Percentiles rank a stretch among this genome's conserved stretches.
Evolutionary conservation across 441 rosid genomes (phyloP).

Genomic region (Flueggea neowawraea): DNA sequence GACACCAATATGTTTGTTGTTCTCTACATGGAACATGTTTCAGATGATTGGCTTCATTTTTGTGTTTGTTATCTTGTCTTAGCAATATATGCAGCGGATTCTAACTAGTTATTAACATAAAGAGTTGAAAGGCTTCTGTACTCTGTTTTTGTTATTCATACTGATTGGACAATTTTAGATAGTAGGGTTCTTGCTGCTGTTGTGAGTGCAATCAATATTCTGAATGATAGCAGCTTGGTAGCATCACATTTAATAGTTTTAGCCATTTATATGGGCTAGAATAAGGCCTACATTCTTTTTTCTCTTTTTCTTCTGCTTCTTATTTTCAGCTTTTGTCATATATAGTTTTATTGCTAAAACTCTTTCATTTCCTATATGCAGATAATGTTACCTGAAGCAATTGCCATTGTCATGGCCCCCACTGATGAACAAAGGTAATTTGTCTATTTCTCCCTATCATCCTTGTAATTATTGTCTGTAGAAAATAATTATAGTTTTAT

Average conservation of each 20-base stretch:
- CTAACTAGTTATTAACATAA: neutral
- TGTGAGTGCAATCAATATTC: too few relatives aligned
- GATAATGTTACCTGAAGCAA: constrained; percentile 97
- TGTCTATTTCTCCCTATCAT: constrained; percentile 11
- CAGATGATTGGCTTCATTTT: neutral
- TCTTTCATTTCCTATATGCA: constrained; percentile 19
- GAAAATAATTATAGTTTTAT: too few relatives aligned
- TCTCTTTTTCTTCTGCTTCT: too few relatives aligned
- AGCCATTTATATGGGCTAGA: too few relatives aligned
- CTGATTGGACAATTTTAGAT: too few relatives aligned
- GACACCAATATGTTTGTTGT: constrained; percentile 1
- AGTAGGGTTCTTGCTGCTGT: too few relatives aligned
- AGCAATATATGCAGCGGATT: constrained; percentile 2
- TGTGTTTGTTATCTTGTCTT: neutral
- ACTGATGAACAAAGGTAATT: constrained; percentile 69
- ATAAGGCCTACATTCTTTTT: too few relatives aligned
- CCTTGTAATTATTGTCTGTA: neutral
- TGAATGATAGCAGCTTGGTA: too few relatives aligned
- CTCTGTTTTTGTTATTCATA: too few relatives aligned
- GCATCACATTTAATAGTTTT: too few relatives aligned
- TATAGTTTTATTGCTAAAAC: neutral
- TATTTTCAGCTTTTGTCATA: too few relatives aligned
- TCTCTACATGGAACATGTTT: neutral
- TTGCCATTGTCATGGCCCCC: constrained; percentile 97
- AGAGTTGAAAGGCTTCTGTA: too few relatives aligned